Percentiles rank a stretch among this genome's conserved stretches.
These are phyloP conservation scores for Hysterium pulicare DNA, from an alignment of 2,329 filamentous ascomycete genomes.

Conservation along the genomic window DNA sequence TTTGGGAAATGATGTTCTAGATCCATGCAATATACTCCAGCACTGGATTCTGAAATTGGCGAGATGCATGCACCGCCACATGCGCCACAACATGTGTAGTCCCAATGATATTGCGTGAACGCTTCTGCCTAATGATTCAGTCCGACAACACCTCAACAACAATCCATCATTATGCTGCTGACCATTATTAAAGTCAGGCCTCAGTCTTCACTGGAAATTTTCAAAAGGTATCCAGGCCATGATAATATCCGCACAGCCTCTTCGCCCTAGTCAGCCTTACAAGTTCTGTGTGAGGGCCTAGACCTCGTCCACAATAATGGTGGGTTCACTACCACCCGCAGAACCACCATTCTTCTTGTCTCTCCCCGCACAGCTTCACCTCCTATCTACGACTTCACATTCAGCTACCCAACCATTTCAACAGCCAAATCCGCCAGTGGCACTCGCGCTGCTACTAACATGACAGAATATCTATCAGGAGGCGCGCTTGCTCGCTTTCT, in stretches of 20 bases:
- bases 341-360: not conserved
- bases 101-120: too few relatives aligned
- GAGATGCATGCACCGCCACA: too few relatives aligned
- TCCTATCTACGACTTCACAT: not conserved
- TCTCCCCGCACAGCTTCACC: not conserved
- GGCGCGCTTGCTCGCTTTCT: not conserved
- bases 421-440: not conserved
- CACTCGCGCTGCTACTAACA: not conserved
- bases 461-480: not conserved
- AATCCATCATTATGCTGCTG: too few relatives aligned
- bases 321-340: not conserved
- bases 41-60: too few relatives aligned
- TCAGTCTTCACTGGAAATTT: not conserved
- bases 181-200: not conserved
- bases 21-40: too few relatives aligned
- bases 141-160: too few relatives aligned
- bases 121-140: too few relatives aligned
- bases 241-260: not conserved
- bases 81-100: too few relatives aligned
- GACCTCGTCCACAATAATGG: not conserved
- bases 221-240: not conserved
- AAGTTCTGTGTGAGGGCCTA: not conserved
- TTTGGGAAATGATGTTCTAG: too few relatives aligned
- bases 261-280: constrained; percentile 1
- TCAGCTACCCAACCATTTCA: not conserved